phyloP scores from a whole-genome alignment of 768 basidiomycete species.

The Xerocomellus intermedius region DNA sequence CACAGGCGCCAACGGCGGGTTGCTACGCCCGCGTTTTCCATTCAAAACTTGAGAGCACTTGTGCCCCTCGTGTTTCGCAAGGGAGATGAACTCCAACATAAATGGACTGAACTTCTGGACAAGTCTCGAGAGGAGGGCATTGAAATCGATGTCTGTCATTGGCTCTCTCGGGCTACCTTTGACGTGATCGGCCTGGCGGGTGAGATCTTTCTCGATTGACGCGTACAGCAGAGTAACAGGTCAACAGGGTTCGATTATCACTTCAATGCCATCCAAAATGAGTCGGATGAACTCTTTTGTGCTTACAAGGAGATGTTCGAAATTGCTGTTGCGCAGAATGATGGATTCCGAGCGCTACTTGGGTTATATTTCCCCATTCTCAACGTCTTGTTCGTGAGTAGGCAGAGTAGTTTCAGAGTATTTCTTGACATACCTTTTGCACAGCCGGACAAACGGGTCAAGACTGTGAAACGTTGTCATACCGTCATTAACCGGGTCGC shows the following conservation, averaged over 20 bases:
- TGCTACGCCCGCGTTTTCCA: conserved; percentile 73
- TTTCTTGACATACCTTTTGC: conserved; percentile 1
- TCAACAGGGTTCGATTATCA: conserved; percentile 76
- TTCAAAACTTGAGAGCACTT: conserved; percentile 71
- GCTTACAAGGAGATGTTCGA: conserved; percentile 89
- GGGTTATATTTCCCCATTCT: conserved; percentile 60
- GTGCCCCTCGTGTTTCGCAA: conserved; percentile 72
- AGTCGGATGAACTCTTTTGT: conserved; percentile 71
- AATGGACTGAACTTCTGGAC: conserved; percentile 53
- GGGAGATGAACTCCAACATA: conserved; percentile 57
- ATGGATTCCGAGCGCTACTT: conserved; percentile 44
- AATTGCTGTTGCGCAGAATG: conserved; percentile 58
- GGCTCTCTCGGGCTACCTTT: conserved; percentile 81
- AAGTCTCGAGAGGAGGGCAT: conserved; percentile 22
- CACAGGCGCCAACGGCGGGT: conserved; percentile 83
- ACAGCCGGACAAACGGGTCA: conserved; percentile 54
- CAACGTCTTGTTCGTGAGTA: conserved; percentile 54
- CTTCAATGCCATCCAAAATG: conserved; percentile 80
- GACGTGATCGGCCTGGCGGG: conserved; percentile 92
- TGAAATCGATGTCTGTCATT: conserved; percentile 72
- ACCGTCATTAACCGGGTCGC: conserved; percentile 66
- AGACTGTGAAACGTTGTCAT: conserved; percentile 55
- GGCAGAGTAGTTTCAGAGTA: not conserved
- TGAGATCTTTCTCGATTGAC: conserved; percentile 29
- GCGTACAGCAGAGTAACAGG: not conserved